A percentile compares a stretch with the other conserved stretches of the same genome.
These are phyloP conservation scores for Xylaria scruposa DNA, from an alignment of 495 filamentous ascomycete genomes.

Conservation along the genomic window DNA sequence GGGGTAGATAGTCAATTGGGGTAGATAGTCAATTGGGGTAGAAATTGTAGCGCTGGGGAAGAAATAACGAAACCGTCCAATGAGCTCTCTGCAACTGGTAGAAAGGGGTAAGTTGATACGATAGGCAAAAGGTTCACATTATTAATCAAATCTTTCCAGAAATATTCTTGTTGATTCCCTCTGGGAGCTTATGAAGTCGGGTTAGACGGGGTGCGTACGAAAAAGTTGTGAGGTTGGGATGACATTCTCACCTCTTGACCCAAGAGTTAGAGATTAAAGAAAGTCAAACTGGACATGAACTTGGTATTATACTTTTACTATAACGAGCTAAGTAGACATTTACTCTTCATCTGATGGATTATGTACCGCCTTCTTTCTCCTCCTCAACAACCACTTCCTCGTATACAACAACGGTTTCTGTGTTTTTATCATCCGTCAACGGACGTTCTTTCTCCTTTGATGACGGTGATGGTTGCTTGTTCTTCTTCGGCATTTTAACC, in stretches of 20 bases:
- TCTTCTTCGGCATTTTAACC: slow-evolving; percentile 47
- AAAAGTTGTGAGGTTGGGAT: not conserved
- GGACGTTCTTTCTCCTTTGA: slow-evolving; percentile 11
- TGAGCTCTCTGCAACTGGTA: not conserved
- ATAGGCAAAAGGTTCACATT: not conserved
- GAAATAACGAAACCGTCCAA: slow-evolving; percentile 6
- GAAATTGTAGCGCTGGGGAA: not conserved
- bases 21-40: slow-evolving; percentile 16
- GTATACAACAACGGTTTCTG: slow-evolving; percentile 34
- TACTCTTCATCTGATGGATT: not conserved
- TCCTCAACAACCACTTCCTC: slow-evolving; percentile 40
- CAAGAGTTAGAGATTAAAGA: not conserved
- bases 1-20: slow-evolving; percentile 12
- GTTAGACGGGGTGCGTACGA: not conserved
- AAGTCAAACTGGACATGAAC: not conserved
- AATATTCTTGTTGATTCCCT: too few relatives aligned
- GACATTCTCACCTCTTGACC: not conserved
- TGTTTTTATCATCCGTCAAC: slow-evolving; percentile 36
- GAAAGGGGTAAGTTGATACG: slow-evolving; percentile 4
- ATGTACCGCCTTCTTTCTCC: not conserved
- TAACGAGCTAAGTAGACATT: not conserved
- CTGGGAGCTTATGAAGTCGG: too few relatives aligned
- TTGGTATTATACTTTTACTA: not conserved
- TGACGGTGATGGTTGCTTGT: not conserved
- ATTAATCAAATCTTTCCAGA: not conserved